Conservation (phyloP, 116 monocot species). For the Dioscorea cayenensis region DNA sequence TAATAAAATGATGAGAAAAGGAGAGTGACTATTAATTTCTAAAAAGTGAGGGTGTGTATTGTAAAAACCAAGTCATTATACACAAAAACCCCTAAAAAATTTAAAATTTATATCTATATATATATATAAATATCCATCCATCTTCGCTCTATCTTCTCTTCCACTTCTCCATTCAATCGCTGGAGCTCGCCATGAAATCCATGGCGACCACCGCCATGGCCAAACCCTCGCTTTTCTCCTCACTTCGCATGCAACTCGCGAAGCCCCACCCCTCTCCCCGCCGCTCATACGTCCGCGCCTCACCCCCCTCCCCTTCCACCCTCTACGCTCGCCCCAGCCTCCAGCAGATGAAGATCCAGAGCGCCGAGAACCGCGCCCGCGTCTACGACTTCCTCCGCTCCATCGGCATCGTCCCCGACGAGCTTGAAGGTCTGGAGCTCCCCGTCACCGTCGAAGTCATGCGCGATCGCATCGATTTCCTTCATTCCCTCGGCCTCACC, state of each 20-base stretch:
- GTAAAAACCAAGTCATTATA: no score
- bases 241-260: neutral
- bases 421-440: slow-evolving; percentile 87
- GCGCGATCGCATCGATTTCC: slow-evolving; percentile 88
- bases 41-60: no score
- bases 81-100: no score
- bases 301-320: slow-evolving; percentile 19
- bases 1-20: no score
- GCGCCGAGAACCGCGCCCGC: slow-evolving; percentile 43
- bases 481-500: slow-evolving; percentile 70
- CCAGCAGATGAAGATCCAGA: slow-evolving; percentile 46
- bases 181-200: neutral
- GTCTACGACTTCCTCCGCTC: slow-evolving; percentile 72
- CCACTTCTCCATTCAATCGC: neutral
- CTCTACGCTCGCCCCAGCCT: slow-evolving; percentile 72
- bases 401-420: slow-evolving; percentile 70
- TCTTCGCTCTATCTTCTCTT: neutral
- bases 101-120: no score
- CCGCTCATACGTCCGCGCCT: no score
- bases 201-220: neutral
- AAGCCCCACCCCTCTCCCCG: neutral
- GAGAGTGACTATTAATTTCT: no score
- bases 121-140: neutral
- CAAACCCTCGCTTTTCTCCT: slow-evolving; percentile 1
- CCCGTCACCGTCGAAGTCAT: slow-evolving; percentile 81